These are phyloP conservation scores for Cryptococcus sp. DNA, from an alignment of 1,284 basidiomycete species.

Conservation along the genomic window DNA sequence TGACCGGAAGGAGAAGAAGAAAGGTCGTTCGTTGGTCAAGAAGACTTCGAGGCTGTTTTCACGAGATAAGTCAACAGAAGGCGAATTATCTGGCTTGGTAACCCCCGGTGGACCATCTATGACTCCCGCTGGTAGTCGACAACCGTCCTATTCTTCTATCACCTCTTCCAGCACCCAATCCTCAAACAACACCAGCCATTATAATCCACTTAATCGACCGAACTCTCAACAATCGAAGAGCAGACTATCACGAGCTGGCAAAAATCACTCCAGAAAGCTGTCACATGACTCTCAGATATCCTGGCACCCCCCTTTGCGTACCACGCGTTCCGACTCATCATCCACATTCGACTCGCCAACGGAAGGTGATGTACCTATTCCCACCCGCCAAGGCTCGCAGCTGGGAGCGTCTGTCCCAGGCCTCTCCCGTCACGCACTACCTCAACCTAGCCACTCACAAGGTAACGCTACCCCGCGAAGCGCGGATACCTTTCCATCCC, in stretches of 20 bases:
- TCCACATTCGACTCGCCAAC: conserved; percentile 25
- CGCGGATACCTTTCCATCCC: conserved; percentile 28
- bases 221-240: conserved; percentile 17
- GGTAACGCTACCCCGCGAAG: conserved; percentile 10
- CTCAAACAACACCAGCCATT: conserved; percentile 12
- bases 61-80: conserved; percentile 24
- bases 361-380: conserved; percentile 27
- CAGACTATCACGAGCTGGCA: conserved; percentile 12
- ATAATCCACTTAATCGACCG: conserved; percentile 23
- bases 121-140: conserved; percentile 25
- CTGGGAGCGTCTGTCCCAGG: conserved; percentile 39
- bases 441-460: conserved; percentile 23
- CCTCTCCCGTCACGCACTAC: conserved; percentile 30
- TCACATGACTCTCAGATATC: conserved; percentile 38
- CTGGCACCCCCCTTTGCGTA: conserved; percentile 23
- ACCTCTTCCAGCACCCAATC: conserved; percentile 32
- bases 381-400: conserved; percentile 27
- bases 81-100: background rate
- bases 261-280: conserved; percentile 24
- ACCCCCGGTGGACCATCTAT: conserved; percentile 18
- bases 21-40: conserved; percentile 40
- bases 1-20: conserved; percentile 31
- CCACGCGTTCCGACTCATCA: conserved; percentile 27
- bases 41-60: conserved; percentile 48
- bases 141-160: conserved; percentile 40